phyloP scores from a whole-genome alignment of 2,329 filamentous ascomycete genomes.

The Intubia oerlemansii region DNA sequence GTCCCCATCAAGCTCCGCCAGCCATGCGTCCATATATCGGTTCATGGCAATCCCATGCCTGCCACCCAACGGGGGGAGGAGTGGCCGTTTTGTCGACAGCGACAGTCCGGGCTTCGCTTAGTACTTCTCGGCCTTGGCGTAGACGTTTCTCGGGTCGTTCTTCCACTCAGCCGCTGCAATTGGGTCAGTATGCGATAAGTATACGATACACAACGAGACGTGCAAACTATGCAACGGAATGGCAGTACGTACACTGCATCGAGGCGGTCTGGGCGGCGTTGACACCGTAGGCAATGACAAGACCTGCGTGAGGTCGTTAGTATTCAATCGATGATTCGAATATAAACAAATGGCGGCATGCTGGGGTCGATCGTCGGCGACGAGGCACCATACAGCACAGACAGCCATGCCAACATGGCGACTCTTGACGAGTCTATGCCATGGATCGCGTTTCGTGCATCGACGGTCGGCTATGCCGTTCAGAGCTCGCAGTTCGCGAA shows the following conservation, averaged over 20 bases:
- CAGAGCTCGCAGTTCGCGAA: no score
- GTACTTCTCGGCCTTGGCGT: constrained; percentile 20
- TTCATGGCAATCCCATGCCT: not conserved
- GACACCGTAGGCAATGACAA: constrained; percentile 77
- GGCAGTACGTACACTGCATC: constrained; percentile 44
- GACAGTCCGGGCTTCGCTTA: no score
- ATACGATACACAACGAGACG: no score
- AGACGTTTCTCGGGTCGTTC: constrained; percentile 86
- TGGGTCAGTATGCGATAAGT: not conserved
- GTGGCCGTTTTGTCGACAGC: no score
- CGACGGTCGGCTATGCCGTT: no score
- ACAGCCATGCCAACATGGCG: no score
- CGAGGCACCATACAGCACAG: no score
- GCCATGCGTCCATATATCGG: not conserved
- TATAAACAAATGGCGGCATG: not conserved
- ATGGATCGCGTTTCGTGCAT: no score
- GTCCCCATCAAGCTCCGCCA: not conserved
- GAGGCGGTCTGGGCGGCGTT: constrained; percentile 63
- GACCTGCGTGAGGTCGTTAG: constrained; percentile 27
- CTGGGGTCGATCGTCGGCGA: no score
- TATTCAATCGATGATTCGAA: not conserved
- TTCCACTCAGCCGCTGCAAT: constrained; percentile 46
- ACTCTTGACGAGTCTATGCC: no score
- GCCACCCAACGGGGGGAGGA: no score
- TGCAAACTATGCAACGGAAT: no score